Percentiles rank a stretch among this genome's conserved stretches.
Evolutionary conservation across 108 stramenopile genomes (phyloP).

Genomic region (Nitzschia sp.): DNA sequence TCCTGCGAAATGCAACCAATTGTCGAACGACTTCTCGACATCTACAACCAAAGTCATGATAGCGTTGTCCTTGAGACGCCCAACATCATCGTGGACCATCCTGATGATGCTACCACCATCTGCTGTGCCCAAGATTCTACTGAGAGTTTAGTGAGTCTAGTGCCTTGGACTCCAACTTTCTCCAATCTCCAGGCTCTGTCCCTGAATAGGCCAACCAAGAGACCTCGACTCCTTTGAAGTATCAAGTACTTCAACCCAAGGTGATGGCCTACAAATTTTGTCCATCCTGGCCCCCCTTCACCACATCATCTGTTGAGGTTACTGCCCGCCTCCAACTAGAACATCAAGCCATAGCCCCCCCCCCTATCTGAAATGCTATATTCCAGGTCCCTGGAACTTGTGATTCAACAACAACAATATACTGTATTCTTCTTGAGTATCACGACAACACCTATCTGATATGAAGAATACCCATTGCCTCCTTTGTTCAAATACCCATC

Average conservation of each 20-base stretch:
- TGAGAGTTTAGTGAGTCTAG: background rate
- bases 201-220: background rate
- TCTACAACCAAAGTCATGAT: conserved; percentile 32
- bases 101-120: background rate
- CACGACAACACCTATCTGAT: conserved; percentile 9
- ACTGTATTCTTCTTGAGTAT: background rate
- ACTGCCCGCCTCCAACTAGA: too few relatives aligned
- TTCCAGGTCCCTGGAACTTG: too few relatives aligned
- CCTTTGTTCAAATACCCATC: background rate
- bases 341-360: too few relatives aligned
- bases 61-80: background rate
- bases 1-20: conserved; percentile 3
- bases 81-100: background rate
- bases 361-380: too few relatives aligned
- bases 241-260: too few relatives aligned
- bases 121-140: background rate
- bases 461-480: background rate
- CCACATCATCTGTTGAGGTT: too few relatives aligned
- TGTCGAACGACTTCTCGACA: conserved; percentile 11
- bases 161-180: background rate
- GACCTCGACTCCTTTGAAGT: background rate
- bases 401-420: background rate
- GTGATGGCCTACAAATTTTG: too few relatives aligned
- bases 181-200: background rate
- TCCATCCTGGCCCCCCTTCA: too few relatives aligned